These are phyloP conservation scores for Detonula confervacea DNA, from an alignment of 352 stramenopile species.

Conservation along the genomic window DNA sequence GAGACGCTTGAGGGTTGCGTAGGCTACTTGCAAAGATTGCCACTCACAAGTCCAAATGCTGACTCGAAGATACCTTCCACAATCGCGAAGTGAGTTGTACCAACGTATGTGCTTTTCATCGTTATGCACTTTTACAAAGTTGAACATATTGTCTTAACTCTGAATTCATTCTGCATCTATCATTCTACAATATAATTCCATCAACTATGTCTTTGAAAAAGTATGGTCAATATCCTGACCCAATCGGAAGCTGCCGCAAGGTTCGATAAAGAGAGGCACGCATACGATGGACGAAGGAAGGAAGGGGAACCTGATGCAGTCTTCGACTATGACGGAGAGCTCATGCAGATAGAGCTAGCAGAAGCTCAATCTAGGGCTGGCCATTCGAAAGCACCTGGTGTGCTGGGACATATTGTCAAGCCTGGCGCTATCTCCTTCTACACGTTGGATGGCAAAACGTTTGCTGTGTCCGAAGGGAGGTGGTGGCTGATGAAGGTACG, in stretches of 20 bases:
- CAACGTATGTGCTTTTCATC: too few species aligned
- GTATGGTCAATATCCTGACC: constrained; percentile 37
- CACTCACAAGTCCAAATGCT: constrained; percentile 22
- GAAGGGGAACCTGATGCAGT: background rate
- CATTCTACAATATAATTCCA: too few species aligned
- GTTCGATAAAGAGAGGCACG: constrained; percentile 3
- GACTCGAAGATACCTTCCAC: constrained; percentile 33
- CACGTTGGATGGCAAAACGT: background rate
- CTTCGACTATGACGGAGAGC: background rate
- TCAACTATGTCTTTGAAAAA: too few species aligned
- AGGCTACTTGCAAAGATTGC: constrained; percentile 25
- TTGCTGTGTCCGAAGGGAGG: background rate
- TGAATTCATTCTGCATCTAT: too few species aligned
- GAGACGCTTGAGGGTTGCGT: constrained; percentile 41
- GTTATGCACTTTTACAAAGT: too few species aligned
- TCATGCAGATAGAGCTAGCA: background rate
- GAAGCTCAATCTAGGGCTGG: background rate
- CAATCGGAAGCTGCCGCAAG: background rate
- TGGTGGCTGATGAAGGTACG: background rate
- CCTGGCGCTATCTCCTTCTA: background rate
- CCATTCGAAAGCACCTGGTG: background rate
- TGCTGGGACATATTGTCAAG: background rate
- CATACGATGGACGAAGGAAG: background rate
- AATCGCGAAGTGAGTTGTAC: too few species aligned
- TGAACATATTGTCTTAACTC: too few species aligned